Base-by-base conservation (phyloP, 495 filamentous ascomycete genomes). In the Lindgomyces ingoldianus region DNA sequence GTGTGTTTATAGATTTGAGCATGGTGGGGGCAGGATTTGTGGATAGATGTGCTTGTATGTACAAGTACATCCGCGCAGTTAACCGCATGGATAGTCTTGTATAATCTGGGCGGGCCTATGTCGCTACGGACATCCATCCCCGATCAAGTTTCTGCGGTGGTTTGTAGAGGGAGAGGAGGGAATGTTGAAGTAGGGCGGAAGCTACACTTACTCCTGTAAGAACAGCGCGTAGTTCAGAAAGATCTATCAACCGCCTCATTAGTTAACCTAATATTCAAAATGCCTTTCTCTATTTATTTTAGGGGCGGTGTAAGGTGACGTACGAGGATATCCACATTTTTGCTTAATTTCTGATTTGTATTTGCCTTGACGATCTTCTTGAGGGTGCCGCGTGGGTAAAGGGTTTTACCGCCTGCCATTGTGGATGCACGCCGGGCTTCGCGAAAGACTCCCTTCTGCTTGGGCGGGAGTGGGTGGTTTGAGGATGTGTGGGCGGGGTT, bases 291-390 rank as follows among this genome's bases (percentile, higher is more conserved):
- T n/a, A n/a, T n/a, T n/a, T n/a, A n/a, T n/a, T n/a, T n/a, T n/a
- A n/a, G n/a, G n/a, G n/a, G n/a, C n/a, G n/a, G n/a, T n/a, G n/a
- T n/a, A n/a, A n/a, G n/a, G n/a, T n/a, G n/a, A n/a, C 83, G 67
- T 81, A 96, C 91, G 80, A 93, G 78, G 59, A 96, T 85, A 77
- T 96, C 93, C 46, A 86, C 87, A 70, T 96, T 93, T 75, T 92
- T 93, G 79, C 87, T 90, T 64, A 96, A 75, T 57, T 81, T 87
- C 65, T 84, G 83, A 54, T 90, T 88, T 3, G 89, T 88, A 74
- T 96, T 91, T 27, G 91, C 91, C 79, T 95, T 96, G 64, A 96
- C 82, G 33, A 93, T 93, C 65, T 90, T 89, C 76, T 90, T 93
- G 60, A 96, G 81, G 0, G 90, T 91, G 3, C 84, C 86, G 39